phyloP scores from a whole-genome alignment of 495 filamentous ascomycete species.

The Penicillium diatomitis region DNA sequence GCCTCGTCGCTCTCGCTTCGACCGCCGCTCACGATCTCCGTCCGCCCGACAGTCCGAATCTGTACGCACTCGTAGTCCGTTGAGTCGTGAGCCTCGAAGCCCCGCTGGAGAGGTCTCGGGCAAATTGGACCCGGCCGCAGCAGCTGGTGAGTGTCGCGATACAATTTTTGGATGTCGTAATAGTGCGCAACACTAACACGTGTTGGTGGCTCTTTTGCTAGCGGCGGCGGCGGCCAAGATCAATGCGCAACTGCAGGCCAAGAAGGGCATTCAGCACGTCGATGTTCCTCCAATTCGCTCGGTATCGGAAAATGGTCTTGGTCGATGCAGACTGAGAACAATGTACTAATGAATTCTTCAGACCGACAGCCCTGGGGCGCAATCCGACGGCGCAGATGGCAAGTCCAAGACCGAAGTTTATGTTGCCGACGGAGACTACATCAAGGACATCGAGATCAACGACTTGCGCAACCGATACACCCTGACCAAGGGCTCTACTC shows the following conservation, averaged over 20 bases:
- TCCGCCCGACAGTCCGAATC: conserved; percentile 51
- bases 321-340: too few species aligned
- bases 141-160: conserved; percentile 52
- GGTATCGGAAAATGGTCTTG: conserved; percentile 24
- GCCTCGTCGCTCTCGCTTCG: conserved; percentile 67
- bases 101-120: conserved; percentile 31
- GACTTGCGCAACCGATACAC: conserved; percentile 95
- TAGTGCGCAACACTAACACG: conserved; percentile 11
- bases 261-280: conserved; percentile 87
- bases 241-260: conserved; percentile 84
- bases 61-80: conserved; percentile 71
- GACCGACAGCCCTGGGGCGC: conserved; percentile 29
- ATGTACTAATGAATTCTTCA: background rate
- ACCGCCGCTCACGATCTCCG: conserved; percentile 80
- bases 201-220: conserved; percentile 20
- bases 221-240: conserved; percentile 90
- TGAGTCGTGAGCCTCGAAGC: conserved; percentile 48
- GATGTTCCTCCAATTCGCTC: conserved; percentile 83
- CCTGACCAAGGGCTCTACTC: conserved; percentile 93
- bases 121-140: conserved; percentile 67
- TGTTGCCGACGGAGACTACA: conserved; percentile 90
- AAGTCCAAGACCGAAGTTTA: conserved; percentile 81
- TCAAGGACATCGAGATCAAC: conserved; percentile 98
- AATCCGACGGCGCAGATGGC: conserved; percentile 41
- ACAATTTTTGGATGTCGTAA: too few species aligned